Conservation (phyloP, 2,329 filamentous ascomycete genomes). For the Arthrinium puccinioides region DNA sequence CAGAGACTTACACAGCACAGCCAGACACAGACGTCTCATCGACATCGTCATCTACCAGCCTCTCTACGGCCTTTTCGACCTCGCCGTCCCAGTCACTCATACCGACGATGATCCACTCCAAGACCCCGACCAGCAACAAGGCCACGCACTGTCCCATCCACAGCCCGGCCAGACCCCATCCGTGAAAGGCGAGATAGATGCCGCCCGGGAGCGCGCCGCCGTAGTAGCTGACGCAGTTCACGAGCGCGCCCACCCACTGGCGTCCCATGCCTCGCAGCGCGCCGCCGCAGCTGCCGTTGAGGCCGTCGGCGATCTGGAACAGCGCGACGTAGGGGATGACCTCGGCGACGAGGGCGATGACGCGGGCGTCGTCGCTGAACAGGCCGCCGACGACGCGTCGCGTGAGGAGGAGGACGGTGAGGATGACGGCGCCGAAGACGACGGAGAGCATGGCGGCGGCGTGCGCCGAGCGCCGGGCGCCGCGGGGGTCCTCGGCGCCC, state of each 20-base stretch:
- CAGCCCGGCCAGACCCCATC: constrained; percentile 40
- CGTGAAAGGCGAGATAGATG: constrained; percentile 5
- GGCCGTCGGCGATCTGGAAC: constrained; percentile 83
- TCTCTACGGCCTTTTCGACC: constrained; percentile 61
- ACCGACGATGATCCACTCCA: constrained; percentile 76
- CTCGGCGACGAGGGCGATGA: constrained; percentile 64
- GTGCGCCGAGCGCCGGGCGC: constrained; percentile 67
- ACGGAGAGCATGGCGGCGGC: constrained; percentile 68
- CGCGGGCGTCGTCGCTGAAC: constrained; percentile 71
- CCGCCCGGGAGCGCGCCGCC: constrained; percentile 53
- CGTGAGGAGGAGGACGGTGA: constrained; percentile 62
- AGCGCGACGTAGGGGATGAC: constrained; percentile 83
- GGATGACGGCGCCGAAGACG: constrained; percentile 58
- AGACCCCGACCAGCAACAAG: constrained; percentile 67
- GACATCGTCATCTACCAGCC: constrained; percentile 49
- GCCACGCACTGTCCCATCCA: constrained; percentile 82
- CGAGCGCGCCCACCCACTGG: constrained; percentile 75
- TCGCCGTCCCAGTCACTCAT: constrained; percentile 71
- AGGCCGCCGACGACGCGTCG: constrained; percentile 68
- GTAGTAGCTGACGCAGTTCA: constrained; percentile 81
- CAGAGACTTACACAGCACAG: too few species aligned
- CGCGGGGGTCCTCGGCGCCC: constrained; percentile 57
- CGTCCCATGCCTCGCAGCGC: constrained; percentile 76
- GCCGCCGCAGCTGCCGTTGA: constrained; percentile 81
- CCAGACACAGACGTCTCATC: not conserved